Evolutionary conservation across 2,329 filamentous ascomycete genomes (phyloP).

Genomic region (Cercospora janseana): DNA sequence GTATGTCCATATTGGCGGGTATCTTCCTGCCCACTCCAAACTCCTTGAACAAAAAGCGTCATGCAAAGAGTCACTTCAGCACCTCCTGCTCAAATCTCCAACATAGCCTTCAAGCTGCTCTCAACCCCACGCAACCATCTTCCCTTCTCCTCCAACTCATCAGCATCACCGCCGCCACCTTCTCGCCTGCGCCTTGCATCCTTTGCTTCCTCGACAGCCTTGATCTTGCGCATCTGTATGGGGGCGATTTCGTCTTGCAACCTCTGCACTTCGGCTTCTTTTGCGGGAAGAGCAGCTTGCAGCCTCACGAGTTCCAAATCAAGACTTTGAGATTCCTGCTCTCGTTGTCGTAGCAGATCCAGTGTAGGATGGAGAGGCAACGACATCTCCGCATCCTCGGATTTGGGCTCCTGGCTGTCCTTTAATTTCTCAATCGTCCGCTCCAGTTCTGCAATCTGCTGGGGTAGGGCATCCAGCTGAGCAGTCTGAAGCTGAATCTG

Average conservation of each 20-base stretch:
- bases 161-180: conserved; percentile 59
- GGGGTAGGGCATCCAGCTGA: conserved; percentile 52
- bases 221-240: conserved; percentile 65
- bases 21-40: not conserved
- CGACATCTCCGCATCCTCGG: conserved; percentile 40
- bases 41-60: not conserved
- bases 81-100: conserved; percentile 50
- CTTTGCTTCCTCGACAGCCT: conserved; percentile 64
- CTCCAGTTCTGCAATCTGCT: conserved; percentile 53
- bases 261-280: conserved; percentile 65
- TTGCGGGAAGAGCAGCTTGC: conserved; percentile 62
- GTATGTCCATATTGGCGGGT: not conserved
- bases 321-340: conserved; percentile 43
- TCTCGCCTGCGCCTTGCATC: conserved; percentile 70
- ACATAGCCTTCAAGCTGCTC: conserved; percentile 58
- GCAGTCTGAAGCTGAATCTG: conserved; percentile 53
- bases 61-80: not conserved
- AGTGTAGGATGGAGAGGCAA: conserved; percentile 47
- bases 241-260: conserved; percentile 66
- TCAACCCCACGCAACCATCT: conserved; percentile 74
- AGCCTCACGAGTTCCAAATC: conserved; percentile 50
- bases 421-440: conserved; percentile 50
- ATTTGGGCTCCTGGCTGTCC: conserved; percentile 38
- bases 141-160: conserved; percentile 72
- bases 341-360: conserved; percentile 41